These are phyloP conservation scores for Erodium trifolium DNA, from an alignment of 441 rosid species.

Conservation along the genomic window DNA sequence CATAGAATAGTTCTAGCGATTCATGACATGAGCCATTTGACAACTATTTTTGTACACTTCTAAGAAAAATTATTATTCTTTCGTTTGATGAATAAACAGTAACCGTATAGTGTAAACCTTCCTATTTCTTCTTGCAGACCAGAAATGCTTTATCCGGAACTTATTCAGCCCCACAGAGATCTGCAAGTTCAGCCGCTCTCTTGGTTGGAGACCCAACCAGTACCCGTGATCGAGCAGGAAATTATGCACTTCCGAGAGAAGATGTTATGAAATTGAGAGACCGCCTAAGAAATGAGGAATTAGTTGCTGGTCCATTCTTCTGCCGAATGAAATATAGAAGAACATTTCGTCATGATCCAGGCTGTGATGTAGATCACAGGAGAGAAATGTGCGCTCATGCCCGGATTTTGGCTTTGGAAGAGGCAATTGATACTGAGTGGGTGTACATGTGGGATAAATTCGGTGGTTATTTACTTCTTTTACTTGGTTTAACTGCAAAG, in stretches of 20 bases:
- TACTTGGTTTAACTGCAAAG: slow-evolving; percentile 98
- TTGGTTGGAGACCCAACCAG: slow-evolving; percentile 97
- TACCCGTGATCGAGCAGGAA: slow-evolving; percentile 94
- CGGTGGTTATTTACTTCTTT: slow-evolving; percentile 93
- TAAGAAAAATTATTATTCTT: neutral
- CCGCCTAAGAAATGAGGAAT: slow-evolving; percentile 94
- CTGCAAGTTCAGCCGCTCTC: slow-evolving; percentile 99
- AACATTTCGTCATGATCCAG: slow-evolving; percentile 50
- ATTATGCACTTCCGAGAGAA: slow-evolving; percentile 96
- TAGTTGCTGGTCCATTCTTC: slow-evolving; percentile 71
- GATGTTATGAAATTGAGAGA: slow-evolving; percentile 98
- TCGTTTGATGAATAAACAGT: too few relatives aligned
- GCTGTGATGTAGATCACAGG: slow-evolving; percentile 66
- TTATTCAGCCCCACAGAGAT: slow-evolving; percentile 99
- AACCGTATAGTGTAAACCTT: slow-evolving; percentile 1
- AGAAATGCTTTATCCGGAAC: slow-evolving; percentile 99
- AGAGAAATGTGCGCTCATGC: slow-evolving; percentile 99
- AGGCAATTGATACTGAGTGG: slow-evolving; percentile 99
- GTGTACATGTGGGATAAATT: slow-evolving; percentile 99
- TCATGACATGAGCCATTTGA: neutral
- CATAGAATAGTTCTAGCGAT: neutral
- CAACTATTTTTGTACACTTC: neutral
- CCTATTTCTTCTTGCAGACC: slow-evolving; percentile 52
- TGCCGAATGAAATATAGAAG: slow-evolving; percentile 51
- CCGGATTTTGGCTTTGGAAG: slow-evolving; percentile 94